Conservation (phyloP, 352 stramenopile genomes). For the Pythium chondricola region DNA sequence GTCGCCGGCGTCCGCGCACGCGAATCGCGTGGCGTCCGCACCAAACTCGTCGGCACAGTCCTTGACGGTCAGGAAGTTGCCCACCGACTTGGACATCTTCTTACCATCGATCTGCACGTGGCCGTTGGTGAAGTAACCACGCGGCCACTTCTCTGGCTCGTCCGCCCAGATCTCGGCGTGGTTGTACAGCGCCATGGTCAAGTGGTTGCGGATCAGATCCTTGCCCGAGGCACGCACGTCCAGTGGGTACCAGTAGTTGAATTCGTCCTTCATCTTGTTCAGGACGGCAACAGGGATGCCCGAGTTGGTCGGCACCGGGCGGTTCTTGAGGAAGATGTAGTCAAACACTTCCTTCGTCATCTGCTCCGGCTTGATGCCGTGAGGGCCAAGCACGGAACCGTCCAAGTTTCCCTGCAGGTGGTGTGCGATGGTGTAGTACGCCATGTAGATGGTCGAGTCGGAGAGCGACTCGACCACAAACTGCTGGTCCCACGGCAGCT, state of each 20-base stretch:
- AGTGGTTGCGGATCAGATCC: slow-evolving; percentile 97
- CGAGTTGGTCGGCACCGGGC: slow-evolving; percentile 70
- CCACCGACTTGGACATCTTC: slow-evolving; percentile 99
- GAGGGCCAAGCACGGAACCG: slow-evolving; percentile 85
- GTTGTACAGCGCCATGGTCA: slow-evolving; percentile 99
- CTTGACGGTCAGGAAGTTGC: slow-evolving; percentile 99
- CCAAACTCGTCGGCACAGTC: slow-evolving; percentile 95
- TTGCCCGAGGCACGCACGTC: slow-evolving; percentile 97
- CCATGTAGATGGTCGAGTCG: slow-evolving; percentile 99
- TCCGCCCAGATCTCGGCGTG: slow-evolving; percentile 99
- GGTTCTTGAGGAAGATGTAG: slow-evolving; percentile 96
- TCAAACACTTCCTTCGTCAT: slow-evolving; percentile 97
- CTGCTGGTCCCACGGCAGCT: slow-evolving; percentile 97
- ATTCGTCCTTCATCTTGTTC: slow-evolving; percentile 93
- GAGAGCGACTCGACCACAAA: slow-evolving; percentile 99
- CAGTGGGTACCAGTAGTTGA: slow-evolving; percentile 99
- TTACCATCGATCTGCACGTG: slow-evolving; percentile 96
- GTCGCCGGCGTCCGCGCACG: slow-evolving; percentile 97
- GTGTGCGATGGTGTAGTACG: slow-evolving; percentile 99
- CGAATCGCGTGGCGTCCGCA: slow-evolving; percentile 96
- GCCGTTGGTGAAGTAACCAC: slow-evolving; percentile 98
- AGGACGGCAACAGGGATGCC: slow-evolving; percentile 88
- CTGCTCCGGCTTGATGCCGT: slow-evolving; percentile 78
- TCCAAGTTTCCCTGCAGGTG: slow-evolving; percentile 96
- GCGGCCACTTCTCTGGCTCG: slow-evolving; percentile 95